Conservation (phyloP, 192 early-diverging fungal genomes). For the Diversispora eburnea region DNA sequence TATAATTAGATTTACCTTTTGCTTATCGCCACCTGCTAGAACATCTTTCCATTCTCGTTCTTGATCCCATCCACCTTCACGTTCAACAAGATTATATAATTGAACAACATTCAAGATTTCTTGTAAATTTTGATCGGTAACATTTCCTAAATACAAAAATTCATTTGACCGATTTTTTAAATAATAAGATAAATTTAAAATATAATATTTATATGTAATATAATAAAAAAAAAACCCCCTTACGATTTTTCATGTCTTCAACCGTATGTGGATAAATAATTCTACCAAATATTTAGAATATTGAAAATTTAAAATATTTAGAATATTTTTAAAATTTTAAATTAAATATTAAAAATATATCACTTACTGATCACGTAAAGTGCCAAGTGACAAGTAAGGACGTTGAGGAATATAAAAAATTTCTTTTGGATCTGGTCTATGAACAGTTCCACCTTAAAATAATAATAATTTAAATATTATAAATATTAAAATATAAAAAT, state of each 20-base stretch:
- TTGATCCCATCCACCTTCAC: conserved; percentile 88
- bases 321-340: not conserved
- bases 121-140: conserved; percentile 76
- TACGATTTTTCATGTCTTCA: conserved; percentile 66
- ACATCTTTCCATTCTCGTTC: conserved; percentile 88
- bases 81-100: conserved; percentile 74
- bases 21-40: conserved; percentile 95
- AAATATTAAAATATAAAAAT: not conserved
- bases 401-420: conserved; percentile 99
- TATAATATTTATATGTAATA: not conserved
- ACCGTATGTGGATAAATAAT: conserved; percentile 93
- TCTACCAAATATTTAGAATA: conserved; percentile 30
- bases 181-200: not conserved
- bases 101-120: conserved; percentile 82
- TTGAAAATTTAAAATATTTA: conserved; percentile 1
- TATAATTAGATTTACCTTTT: conserved; percentile 52
- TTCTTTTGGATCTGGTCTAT: conserved; percentile 72
- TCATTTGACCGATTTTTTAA: not conserved
- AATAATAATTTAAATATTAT: not conserved
- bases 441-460: conserved; percentile 65
- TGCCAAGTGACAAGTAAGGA: conserved; percentile 93
- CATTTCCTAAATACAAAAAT: conserved; percentile 37
- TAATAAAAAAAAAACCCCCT: conserved; percentile 15
- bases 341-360: not conserved
- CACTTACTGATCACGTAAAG: conserved; percentile 84